These are phyloP conservation scores for Prunus davidiana DNA, from an alignment of 306 rosid genomes.

Conservation along the genomic window DNA sequence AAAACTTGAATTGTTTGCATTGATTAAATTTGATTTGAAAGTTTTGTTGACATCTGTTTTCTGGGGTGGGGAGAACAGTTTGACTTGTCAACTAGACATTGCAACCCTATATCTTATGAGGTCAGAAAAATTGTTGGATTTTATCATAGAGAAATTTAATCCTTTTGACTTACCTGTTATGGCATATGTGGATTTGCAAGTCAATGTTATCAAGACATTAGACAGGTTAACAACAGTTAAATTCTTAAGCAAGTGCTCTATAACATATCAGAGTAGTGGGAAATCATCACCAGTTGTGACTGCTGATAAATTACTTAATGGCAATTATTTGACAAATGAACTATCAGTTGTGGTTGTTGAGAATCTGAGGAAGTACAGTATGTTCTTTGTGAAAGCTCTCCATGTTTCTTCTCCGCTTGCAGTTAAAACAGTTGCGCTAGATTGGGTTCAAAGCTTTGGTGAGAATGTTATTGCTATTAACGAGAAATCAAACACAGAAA, in stretches of 20 bases:
- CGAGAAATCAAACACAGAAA: constrained; percentile 34
- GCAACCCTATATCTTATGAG: constrained; percentile 52
- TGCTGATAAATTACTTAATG: constrained; percentile 29
- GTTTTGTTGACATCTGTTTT: constrained; percentile 67
- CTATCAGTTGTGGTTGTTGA: constrained; percentile 45
- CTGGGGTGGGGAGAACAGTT: constrained; percentile 43
- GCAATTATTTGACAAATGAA: constrained; percentile 30
- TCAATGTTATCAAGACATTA: constrained; percentile 56
- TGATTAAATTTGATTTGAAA: constrained; percentile 78
- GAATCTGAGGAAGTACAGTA: constrained; percentile 57
- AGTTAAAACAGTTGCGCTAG: constrained; percentile 61
- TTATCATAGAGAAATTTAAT: constrained; percentile 54
- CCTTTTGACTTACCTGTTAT: constrained; percentile 70
- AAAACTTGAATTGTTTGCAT: constrained; percentile 60
- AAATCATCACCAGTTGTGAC: constrained; percentile 30
- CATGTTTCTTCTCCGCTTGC: constrained; percentile 72
- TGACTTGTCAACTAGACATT: constrained; percentile 49
- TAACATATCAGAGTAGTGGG: constrained; percentile 34
- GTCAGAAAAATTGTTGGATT: constrained; percentile 54
- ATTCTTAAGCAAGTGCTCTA: constrained; percentile 55
- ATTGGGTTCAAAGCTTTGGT: constrained; percentile 68
- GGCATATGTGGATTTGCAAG: constrained; percentile 71
- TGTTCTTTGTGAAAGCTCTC: constrained; percentile 60
- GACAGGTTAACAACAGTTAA: constrained; percentile 63
- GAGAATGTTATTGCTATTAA: constrained; percentile 57